Base-by-base conservation (phyloP, 176 grass and related monocot species). In the Poa pratensis region DNA sequence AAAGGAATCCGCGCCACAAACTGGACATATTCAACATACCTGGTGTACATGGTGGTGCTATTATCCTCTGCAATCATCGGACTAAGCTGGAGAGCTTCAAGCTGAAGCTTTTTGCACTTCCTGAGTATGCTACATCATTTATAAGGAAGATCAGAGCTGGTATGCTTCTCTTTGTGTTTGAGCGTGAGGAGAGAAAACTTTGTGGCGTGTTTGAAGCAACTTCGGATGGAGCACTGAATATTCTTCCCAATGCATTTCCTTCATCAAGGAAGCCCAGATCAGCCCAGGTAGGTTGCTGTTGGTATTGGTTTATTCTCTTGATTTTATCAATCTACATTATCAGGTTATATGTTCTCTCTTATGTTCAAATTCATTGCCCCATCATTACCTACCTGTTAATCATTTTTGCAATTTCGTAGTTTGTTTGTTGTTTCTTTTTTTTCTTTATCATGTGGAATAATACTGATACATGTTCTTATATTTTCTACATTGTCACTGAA, bases 161-260 rank as follows among this genome's bases (percentile, higher is more conserved):
- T 80, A 93, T 93, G 85, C 78, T 93, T 81, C 85, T 93, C 51
- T 93, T 93, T 85, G 82, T 93, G 61, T 90, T 87, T 79, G 91
- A 87, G 57, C 60, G 67, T 63, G 82, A 87, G 39, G 85, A 90
- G 39, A 93, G 88, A 79, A 93, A 93, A 79, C 88, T 93, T 43
- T 90, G 78, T 69, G 91, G 91, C 16, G 85, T 93, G 40, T 90
- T 93, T 85, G 91, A 90, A 69, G 91, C 88, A 83, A 87, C 85
- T 79, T 88, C 85, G 74, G 88, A 93, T 90, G 91, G 91, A 78
- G 85, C 85, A 37, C 57, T 90, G 72, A 78, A 88, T 48, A 93
- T 90, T 74, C 79, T 88, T 58, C 85, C 91, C 28, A 54, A 87
- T 83, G 42, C 82, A 69, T 93, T 87, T 79, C 15, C 37, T 60